phyloP scores from a whole-genome alignment of 805 yeast genomes.

The Candida qinlingensis region DNA sequence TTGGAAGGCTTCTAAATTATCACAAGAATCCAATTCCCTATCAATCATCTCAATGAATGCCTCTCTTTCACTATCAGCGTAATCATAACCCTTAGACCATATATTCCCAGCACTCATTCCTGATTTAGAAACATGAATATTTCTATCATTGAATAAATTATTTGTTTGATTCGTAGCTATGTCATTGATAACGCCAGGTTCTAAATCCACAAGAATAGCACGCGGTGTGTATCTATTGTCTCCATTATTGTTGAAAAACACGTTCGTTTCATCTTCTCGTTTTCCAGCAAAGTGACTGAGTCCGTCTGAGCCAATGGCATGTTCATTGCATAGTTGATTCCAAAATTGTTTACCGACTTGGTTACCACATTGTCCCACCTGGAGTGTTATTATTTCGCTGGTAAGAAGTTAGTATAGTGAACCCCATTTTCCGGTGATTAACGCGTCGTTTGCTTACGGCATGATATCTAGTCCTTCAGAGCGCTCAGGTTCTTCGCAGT shows the following conservation, averaged over 20 bases:
- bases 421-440: too few species aligned
- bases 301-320: conserved; percentile 56
- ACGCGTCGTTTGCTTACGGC: neutral
- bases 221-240: conserved; percentile 82
- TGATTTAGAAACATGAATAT: conserved; percentile 68
- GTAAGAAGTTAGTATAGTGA: neutral
- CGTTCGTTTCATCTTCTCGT: conserved; percentile 70
- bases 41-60: conserved; percentile 79
- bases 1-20: conserved; percentile 85
- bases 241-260: conserved; percentile 76
- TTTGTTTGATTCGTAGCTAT: conserved; percentile 42
- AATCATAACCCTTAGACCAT: conserved; percentile 87
- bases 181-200: conserved; percentile 79
- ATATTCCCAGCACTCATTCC: conserved; percentile 96
- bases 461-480: too few species aligned
- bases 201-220: conserved; percentile 78
- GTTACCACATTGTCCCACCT: conserved; percentile 94
- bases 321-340: conserved; percentile 83
- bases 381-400: conserved; percentile 65
- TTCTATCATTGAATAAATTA: conserved; percentile 77
- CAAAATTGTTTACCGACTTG: conserved; percentile 92
- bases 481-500: too few species aligned
- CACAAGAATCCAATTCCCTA: conserved; percentile 86
- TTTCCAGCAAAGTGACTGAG: conserved; percentile 16
- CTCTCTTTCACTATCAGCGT: conserved; percentile 65